phyloP scores from a whole-genome alignment of 2,329 filamentous ascomycete species.

The Trichoderma sp. region DNA sequence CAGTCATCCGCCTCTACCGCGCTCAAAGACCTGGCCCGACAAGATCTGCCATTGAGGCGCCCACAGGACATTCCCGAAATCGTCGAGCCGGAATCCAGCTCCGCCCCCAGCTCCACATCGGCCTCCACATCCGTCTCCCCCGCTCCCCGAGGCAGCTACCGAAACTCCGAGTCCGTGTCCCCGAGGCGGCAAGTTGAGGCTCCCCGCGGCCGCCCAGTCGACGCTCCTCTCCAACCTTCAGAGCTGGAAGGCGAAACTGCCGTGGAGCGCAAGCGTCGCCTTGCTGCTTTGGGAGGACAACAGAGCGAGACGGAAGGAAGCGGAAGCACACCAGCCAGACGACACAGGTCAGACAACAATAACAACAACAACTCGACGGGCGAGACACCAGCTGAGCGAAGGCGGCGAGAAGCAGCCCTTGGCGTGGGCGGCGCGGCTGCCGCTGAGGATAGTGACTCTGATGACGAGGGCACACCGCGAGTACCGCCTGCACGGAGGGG shows the following conservation, averaged over 20 bases:
- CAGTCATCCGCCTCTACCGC: constrained; percentile 47
- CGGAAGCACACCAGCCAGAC: background rate
- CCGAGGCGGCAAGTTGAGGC: constrained; percentile 20
- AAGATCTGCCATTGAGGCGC: constrained; percentile 30
- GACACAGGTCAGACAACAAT: background rate
- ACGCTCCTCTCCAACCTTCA: constrained; percentile 20
- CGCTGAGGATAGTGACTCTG: constrained; percentile 49
- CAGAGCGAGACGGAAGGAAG: constrained; percentile 38
- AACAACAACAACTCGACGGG: constrained; percentile 32
- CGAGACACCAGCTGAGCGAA: constrained; percentile 73
- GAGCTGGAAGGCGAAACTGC: constrained; percentile 57
- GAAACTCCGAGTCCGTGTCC: constrained; percentile 24
- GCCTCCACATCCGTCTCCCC: constrained; percentile 12
- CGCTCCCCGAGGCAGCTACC: background rate
- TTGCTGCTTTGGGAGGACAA: constrained; percentile 50
- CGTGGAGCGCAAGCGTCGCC: constrained; percentile 64
- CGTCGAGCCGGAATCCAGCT: constrained; percentile 23
- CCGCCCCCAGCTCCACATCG: constrained; percentile 23
- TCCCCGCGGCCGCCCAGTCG: constrained; percentile 7
- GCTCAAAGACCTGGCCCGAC: constrained; percentile 50
- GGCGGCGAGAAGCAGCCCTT: constrained; percentile 70
- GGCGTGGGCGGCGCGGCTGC: constrained; percentile 51
- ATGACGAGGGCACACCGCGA: constrained; percentile 55
- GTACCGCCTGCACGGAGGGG: constrained; percentile 52
- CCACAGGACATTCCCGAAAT: constrained; percentile 23